Percentiles rank a stretch among this genome's conserved stretches.
phyloP scores from a whole-genome alignment of 768 basidiomycete species.

The Suillus subalutaceus region DNA sequence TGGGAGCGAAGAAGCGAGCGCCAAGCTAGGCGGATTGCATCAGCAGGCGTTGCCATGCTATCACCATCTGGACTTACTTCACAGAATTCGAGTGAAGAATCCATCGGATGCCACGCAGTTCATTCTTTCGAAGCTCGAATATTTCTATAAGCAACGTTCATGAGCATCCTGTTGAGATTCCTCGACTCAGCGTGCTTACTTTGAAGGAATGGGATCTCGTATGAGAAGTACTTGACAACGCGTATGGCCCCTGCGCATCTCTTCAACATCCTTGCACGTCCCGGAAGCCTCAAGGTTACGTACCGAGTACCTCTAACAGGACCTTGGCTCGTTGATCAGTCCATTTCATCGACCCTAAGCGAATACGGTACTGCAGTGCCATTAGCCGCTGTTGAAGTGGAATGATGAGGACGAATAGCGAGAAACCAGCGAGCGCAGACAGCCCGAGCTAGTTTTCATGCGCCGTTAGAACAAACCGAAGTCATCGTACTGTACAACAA shows the following conservation, averaged over 20 bases:
- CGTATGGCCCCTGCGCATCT: constrained; percentile 55
- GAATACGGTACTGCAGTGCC: constrained; percentile 55
- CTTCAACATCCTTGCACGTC: neutral
- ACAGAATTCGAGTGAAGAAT: constrained; percentile 65
- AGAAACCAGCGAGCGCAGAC: constrained; percentile 71
- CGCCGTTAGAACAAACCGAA: neutral
- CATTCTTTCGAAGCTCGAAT: constrained; percentile 51
- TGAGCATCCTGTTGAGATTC: constrained; percentile 2
- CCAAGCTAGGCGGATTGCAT: neutral
- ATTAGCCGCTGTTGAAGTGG: constrained; percentile 68
- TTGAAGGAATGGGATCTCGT: constrained; percentile 67
- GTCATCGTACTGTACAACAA: constrained; percentile 11
- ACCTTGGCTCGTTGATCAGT: constrained; percentile 66
- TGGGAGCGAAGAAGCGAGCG: constrained; percentile 62
- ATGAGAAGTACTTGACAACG: constrained; percentile 78
- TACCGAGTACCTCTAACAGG: constrained; percentile 65
- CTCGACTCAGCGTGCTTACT: constrained; percentile 41
- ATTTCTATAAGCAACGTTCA: constrained; percentile 45
- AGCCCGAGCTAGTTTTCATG: constrained; percentile 56
- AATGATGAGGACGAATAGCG: constrained; percentile 61
- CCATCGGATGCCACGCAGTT: constrained; percentile 55
- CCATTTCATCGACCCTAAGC: constrained; percentile 58
- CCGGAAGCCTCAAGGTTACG: constrained; percentile 9
- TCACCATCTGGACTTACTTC: constrained; percentile 44
- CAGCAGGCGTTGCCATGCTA: neutral